Evolutionary conservation across 2,329 filamentous ascomycete species (phyloP).

Genomic region (Didymella keratinophila): DNA sequence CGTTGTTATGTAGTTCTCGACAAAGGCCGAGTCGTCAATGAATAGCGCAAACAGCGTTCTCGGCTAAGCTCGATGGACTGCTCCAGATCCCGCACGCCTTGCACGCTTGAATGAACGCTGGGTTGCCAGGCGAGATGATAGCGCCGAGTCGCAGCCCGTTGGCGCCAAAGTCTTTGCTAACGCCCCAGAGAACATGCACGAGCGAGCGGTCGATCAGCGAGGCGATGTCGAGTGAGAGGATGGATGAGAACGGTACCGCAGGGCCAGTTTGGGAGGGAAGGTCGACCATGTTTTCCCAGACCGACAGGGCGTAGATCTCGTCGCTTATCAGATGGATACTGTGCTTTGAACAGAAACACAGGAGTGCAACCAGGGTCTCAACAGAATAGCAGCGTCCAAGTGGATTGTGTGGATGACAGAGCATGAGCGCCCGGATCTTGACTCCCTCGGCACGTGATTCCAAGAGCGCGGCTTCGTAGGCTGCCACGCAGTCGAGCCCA

Average conservation of each 20-base stretch:
- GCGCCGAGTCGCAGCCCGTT: conserved; percentile 53
- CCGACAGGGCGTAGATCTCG: conserved; percentile 66
- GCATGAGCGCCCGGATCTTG: conserved; percentile 58
- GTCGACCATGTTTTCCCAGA: conserved; percentile 54
- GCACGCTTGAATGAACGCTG: conserved; percentile 42
- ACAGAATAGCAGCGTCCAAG: conserved; percentile 53
- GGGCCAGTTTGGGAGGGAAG: conserved; percentile 9
- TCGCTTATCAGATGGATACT: conserved; percentile 64
- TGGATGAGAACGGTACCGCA: conserved; percentile 26
- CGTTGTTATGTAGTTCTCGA: conserved; percentile 51
- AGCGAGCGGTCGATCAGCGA: conserved; percentile 58
- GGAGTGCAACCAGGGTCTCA: conserved; percentile 51
- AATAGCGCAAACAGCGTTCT: conserved; percentile 10
- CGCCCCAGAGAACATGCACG: conserved; percentile 60
- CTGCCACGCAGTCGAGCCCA: conserved; percentile 50
- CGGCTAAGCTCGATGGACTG: conserved; percentile 19
- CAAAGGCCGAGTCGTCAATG: conserved; percentile 5
- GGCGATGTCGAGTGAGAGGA: conserved; percentile 25
- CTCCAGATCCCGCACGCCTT: conserved; percentile 19
- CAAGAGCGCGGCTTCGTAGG: conserved; percentile 57
- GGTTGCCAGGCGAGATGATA: conserved; percentile 30
- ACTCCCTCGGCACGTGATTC: conserved; percentile 50
- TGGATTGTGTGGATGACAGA: conserved; percentile 62
- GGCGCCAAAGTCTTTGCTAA: conserved; percentile 60
- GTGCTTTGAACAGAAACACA: conserved; percentile 61